Evolutionary conservation across 2,329 filamentous ascomycete species (phyloP), one percentile per base, ranked within the genome.

Genomic region (Trichophyton rubrum): DNA sequence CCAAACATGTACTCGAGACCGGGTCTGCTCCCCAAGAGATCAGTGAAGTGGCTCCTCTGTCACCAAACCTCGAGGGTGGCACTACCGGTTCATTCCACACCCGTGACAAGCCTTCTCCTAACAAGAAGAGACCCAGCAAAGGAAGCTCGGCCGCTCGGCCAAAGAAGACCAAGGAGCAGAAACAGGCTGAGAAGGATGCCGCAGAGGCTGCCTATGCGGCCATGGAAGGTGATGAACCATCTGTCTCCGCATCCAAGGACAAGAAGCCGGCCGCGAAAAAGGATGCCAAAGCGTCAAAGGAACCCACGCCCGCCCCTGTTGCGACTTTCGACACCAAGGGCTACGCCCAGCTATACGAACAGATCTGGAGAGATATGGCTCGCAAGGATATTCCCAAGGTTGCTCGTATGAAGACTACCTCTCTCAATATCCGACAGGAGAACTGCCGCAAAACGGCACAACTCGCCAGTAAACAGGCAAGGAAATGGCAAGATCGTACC

Each of bases 391-490:
- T 96, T 63, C 89, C 88, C 69, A 97, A 96, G 77, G 89, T 95
- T 0, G 90, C 85, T 72, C 89, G 93, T 66, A 82, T 96, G 71
- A 95, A 95, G 60, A 84, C 86, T 60, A 87, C 90, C 66, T 96
- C 92, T 0, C 85, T 92, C 62, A 83, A 85, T 7, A 95, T 87
- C 41, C 95, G 95, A 71, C 84, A 88, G 59, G 95, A 92, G n/a
- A 99, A 99, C 68, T 82, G 96, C 56, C 93, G 95, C 72, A 99
- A 99, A 81, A 99, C 93, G 0, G 93, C 91, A 13, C 92, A 97
- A 67, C 79, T 99, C 45, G 93, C 93, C 6, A 95, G 92, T 63
- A 99, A 99, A 72, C 93, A 99, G 76, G 92, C 93, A 59, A 90
- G 95, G 70, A 83, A 95, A 69, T 99, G 93, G 93, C 95, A 99